Evolutionary conservation across 2,329 filamentous ascomycete genomes (phyloP), one percentile per base, ranked within the genome.

Genomic region (Monilinia vaccinii-corymbosi): DNA sequence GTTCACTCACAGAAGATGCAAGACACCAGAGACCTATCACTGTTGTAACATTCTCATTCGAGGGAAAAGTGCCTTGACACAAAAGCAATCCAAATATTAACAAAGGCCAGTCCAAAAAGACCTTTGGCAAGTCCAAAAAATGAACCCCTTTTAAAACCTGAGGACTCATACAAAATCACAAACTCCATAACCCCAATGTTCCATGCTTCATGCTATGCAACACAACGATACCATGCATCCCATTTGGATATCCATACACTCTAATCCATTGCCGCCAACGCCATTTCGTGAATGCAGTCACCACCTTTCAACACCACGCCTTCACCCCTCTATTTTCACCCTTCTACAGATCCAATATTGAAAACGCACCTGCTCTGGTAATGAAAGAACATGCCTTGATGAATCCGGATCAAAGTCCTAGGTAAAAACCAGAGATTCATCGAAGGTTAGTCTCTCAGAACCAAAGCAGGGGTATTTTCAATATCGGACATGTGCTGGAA

Each of bases 331-430:
- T 55, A 55, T 18, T 23, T 32, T 55, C 51, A 44, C 51, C 28
- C 51, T 55, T 44, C 51, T 34, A 21, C 32, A 34, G 18, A 44
- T 7, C 2, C 13, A 9, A 34, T 23, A 52, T 42, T 3, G 2
- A 9, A 18, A 42, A 31, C 18, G 25, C 16, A 31, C 25, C 23
- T 42, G 21, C 18, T 21, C 42, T 21, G 11, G 16, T 3, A 1
- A 31, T n/a, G 18, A 44, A 2, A 14, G 5, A 34, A 32, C 13
- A 18, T 44, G n/a, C 28, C 28, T 34, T 55, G 28, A 55, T 5
- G 38, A 44, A 44, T 44, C 51, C 51, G 28, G 51, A 55, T 34
- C 28, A 55, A 53, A 44, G 51, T 55, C 51, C 51, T 55, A 23
- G 38, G 51, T 44, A 42, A 55, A 53, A 55, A 34, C 38, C 28